These are phyloP conservation scores for Aureococcus anophagefferens DNA, from an alignment of 108 stramenopile species.

Conservation along the genomic window DNA sequence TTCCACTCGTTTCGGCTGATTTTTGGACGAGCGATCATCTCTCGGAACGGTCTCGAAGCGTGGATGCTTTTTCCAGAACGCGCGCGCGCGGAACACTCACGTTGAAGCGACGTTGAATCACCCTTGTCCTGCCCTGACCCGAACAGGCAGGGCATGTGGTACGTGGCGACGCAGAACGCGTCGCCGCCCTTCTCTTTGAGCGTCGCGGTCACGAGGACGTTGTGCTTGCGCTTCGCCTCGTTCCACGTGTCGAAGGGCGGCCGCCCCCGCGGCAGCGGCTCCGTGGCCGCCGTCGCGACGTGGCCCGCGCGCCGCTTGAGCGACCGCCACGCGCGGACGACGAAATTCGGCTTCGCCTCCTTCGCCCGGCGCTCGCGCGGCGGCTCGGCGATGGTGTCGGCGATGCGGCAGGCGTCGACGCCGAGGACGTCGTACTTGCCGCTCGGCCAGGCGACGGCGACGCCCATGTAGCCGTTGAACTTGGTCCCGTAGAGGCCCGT, in stretches of 20 bases:
- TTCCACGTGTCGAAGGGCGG: conserved; percentile 15
- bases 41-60: too few relatives aligned
- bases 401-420: conserved; percentile 22
- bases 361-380: too few relatives aligned
- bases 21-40: too few relatives aligned
- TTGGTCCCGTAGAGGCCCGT: conserved; percentile 29
- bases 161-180: conserved; percentile 24
- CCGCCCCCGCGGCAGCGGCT: background rate
- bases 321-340: too few relatives aligned
- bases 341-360: too few relatives aligned
- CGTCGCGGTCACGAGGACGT: conserved; percentile 12
- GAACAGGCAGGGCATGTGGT: conserved; percentile 52
- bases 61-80: too few relatives aligned
- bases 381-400: conserved; percentile 29
- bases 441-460: conserved; percentile 13
- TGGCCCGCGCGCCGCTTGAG: too few relatives aligned
- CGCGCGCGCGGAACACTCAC: too few relatives aligned
- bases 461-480: conserved; percentile 48
- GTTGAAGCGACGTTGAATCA: too few relatives aligned
- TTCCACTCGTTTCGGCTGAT: too few relatives aligned
- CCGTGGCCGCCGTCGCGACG: background rate
- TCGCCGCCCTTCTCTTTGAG: conserved; percentile 1
- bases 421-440: conserved; percentile 13
- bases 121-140: too few relatives aligned
- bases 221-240: conserved; percentile 12